Conservation (phyloP, 352 stramenopile species). For the Hyaloperonospora brassicae region DNA sequence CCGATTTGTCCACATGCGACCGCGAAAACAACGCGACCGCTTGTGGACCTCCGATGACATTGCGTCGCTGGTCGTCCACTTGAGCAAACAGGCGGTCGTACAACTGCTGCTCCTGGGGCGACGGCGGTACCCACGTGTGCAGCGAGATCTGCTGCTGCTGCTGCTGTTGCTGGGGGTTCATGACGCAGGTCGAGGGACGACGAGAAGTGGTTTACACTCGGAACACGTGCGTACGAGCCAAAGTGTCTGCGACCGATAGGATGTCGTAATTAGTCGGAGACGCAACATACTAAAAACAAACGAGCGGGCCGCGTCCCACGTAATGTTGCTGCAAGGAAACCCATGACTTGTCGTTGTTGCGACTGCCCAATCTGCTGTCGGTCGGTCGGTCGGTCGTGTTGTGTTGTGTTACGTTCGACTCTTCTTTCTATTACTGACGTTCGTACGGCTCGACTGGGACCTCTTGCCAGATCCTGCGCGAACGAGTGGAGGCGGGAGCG, state of each 20-base stretch:
- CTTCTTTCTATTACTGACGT: conserved; percentile 18
- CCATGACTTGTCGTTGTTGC: too few relatives aligned
- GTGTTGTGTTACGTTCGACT: conserved; percentile 25
- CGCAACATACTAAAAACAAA: too few relatives aligned
- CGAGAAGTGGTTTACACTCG: too few relatives aligned
- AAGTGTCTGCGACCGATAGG: too few relatives aligned
- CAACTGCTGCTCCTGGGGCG: conserved; percentile 70
- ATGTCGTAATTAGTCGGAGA: too few relatives aligned
- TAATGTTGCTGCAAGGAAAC: too few relatives aligned
- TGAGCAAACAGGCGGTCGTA: conserved; percentile 86
- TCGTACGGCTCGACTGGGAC: conserved; percentile 5
- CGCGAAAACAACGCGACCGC: conserved; percentile 91
- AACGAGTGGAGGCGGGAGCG: conserved; percentile 35
- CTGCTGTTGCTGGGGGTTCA: neutral
- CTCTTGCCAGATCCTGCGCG: conserved; percentile 21
- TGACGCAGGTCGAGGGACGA: too few relatives aligned
- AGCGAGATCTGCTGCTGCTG: conserved; percentile 11
- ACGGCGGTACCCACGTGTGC: conserved; percentile 50
- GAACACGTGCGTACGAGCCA: too few relatives aligned
- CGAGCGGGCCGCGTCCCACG: too few relatives aligned
- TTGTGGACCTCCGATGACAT: conserved; percentile 79
- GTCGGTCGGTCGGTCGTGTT: too few relatives aligned
- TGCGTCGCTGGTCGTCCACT: conserved; percentile 80
- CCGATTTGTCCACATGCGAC: conserved; percentile 84
- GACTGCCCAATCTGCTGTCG: too few relatives aligned